Evolutionary conservation across 23 red algal species (phyloP), one percentile per base, ranked within the genome.

Genomic region (Agarophyton chilense): DNA sequence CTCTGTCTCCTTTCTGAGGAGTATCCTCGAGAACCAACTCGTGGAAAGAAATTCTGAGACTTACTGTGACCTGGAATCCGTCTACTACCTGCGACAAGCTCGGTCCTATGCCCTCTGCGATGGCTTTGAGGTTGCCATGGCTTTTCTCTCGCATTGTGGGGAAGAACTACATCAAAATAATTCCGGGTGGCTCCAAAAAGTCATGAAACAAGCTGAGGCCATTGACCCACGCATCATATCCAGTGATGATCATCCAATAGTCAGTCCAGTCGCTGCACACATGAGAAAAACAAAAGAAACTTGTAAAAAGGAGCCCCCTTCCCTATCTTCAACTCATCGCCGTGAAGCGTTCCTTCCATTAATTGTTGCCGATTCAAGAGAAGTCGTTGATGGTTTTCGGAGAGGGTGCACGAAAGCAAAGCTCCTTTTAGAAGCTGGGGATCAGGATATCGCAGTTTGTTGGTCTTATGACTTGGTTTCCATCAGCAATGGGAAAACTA

Each of bases 21-120:
- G 24, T 8, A 50, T 50, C 33, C 43, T 86, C 36, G 52, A 61
- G 50, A 25, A 80, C 24, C 0, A 80, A 61, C 18, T 38, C 50
- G 4, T 41, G 1, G n/a, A 80, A 45, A 39, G 35, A 80, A 57
- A 43, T 12, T 24, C 76, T 40, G 51, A 80, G 10, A 54, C 62
- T 11, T 41, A 44, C 26, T 34, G 43, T 39, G 31, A 32, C 61
- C 40, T 86, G 47, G 57, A 86, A 71, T 54, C 47, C n/a, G 47
- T 72, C 10, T 86, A 71, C 46, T 53, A 39, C 26, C 45, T 86
- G 4, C 2, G 82, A 55, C 82, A 86, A 86, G 62, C 82, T 31
- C 63, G 82, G 16, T 86, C 82, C 2, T 86, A 86, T 71, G 82
- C 82, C 28, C 64, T 86, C 16, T 72, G 67, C 40, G 82, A 86